Evolutionary conservation across 2,329 filamentous ascomycete species (phyloP), one percentile per base, ranked within the genome.

Genomic region (Aureobasidium sp.): DNA sequence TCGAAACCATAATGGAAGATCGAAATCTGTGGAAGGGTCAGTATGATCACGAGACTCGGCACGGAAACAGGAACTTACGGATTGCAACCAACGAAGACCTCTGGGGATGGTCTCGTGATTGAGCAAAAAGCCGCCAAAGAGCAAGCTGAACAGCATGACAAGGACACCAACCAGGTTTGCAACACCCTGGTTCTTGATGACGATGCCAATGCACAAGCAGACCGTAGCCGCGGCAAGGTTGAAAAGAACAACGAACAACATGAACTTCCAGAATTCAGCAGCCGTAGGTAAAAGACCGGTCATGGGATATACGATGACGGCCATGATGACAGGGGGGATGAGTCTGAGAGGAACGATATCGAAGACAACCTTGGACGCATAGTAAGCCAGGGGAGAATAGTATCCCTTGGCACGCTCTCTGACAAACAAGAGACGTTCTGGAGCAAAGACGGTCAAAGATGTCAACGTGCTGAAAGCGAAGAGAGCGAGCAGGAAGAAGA

Each of bases 1-100:
- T 99, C 94, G 69, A 97, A 97, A 5, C 88, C 93, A 72, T 96
- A 99, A 73, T 99, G 94, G 82, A 99, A 99, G 66, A 99, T 99
- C 1, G 92, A 97, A 9, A 99, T 78, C 77, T 88, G 67, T 31
- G 59, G 12, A 5, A 9, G 8, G 17, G 53, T 57, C 20, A 57
- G 17, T 53, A 27, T 31, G 17, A 15, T 27, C 58, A 36, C 25
- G 25, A 36, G 14, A 27, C 11, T 14, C 9, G 8, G 6, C 29
- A 47, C 37, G 25, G 60, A 29, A 37, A 20, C 29, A 34, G 12
- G 61, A 25, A 80, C 83, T 78, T 77, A 87, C 84, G 55, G 84
- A 85, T 79, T 99, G 94, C 57, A 99, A 77, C 94, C 94, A 99
- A 65, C 91, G 76, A 2, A 93, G 89, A 1, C 90, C 85, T 55